Evolutionary conservation across 257 asterid genomes (phyloP).

Genomic region (Leptodermis oblonga): DNA sequence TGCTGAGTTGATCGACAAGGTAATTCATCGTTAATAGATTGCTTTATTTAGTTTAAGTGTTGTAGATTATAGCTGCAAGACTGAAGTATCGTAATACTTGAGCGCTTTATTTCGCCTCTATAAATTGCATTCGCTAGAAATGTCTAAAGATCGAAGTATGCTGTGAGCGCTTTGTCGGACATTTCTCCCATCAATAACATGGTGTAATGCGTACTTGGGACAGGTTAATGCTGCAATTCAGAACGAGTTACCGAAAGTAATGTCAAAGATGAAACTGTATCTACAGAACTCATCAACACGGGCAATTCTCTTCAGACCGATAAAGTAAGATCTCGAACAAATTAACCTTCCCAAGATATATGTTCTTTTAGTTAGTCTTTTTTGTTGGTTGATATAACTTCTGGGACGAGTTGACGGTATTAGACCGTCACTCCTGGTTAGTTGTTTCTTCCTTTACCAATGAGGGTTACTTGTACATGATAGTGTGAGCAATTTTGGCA

Average conservation of each 20-base stretch:
- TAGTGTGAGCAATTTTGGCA: background rate
- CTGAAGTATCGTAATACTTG: background rate
- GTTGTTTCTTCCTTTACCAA: constrained; percentile 9
- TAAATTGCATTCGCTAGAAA: too few species aligned
- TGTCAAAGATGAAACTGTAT: constrained; percentile 93
- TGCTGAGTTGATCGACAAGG: constrained; percentile 88
- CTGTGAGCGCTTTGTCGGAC: background rate
- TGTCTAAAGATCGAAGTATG: background rate
- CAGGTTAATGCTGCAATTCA: constrained; percentile 77
- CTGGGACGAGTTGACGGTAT: background rate
- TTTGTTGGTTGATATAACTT: background rate
- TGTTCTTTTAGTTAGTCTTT: background rate
- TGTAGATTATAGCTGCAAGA: background rate
- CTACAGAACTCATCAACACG: constrained; percentile 93
- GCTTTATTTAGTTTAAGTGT: background rate
- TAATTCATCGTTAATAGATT: constrained; percentile 20
- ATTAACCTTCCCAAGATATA: background rate
- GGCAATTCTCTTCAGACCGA: constrained; percentile 90
- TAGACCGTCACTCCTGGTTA: background rate
- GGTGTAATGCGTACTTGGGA: constrained; percentile 5
- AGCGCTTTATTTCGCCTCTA: background rate
- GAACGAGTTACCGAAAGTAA: constrained; percentile 74
- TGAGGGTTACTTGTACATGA: background rate
- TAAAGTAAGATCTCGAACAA: constrained; percentile 51
- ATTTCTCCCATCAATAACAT: background rate